These are phyloP conservation scores for Parasarocladium wereldwijsianum DNA, from an alignment of 2,329 filamentous ascomycete genomes.

Conservation along the genomic window DNA sequence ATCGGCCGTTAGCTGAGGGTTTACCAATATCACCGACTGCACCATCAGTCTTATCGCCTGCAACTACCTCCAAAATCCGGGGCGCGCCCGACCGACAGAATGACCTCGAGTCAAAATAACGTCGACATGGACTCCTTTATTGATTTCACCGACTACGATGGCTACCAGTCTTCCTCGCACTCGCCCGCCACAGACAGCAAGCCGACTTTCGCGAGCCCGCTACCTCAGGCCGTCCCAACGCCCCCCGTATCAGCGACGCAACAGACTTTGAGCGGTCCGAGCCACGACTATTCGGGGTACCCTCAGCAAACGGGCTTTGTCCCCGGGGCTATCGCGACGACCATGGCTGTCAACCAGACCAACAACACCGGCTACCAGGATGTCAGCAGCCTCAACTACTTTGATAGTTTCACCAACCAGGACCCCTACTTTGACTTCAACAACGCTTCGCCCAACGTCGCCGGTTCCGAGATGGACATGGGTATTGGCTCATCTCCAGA, in stretches of 20 bases:
- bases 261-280: constrained; percentile 60
- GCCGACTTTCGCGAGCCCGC: constrained; percentile 34
- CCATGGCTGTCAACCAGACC: constrained; percentile 60
- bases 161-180: constrained; percentile 45
- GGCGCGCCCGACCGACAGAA: constrained; percentile 16
- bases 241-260: constrained; percentile 35
- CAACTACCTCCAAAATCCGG: no score
- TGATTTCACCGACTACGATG: constrained; percentile 50
- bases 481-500: constrained; percentile 29
- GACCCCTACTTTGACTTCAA: constrained; percentile 62
- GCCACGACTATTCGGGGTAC: constrained; percentile 90
- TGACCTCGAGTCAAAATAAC: constrained; percentile 26
- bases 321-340: constrained; percentile 65
- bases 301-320: constrained; percentile 91
- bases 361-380: constrained; percentile 39
- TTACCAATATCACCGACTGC: no score
- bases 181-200: constrained; percentile 41
- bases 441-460: constrained; percentile 47
- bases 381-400: constrained; percentile 33
- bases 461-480: constrained; percentile 52
- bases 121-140: constrained; percentile 42
- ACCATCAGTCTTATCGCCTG: no score
- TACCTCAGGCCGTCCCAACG: constrained; percentile 36
- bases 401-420: constrained; percentile 41
- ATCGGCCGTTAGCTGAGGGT: no score